These are phyloP conservation scores for Phyllosticta paracitricarpa DNA, from an alignment of 2,329 filamentous ascomycete genomes.

Conservation along the genomic window DNA sequence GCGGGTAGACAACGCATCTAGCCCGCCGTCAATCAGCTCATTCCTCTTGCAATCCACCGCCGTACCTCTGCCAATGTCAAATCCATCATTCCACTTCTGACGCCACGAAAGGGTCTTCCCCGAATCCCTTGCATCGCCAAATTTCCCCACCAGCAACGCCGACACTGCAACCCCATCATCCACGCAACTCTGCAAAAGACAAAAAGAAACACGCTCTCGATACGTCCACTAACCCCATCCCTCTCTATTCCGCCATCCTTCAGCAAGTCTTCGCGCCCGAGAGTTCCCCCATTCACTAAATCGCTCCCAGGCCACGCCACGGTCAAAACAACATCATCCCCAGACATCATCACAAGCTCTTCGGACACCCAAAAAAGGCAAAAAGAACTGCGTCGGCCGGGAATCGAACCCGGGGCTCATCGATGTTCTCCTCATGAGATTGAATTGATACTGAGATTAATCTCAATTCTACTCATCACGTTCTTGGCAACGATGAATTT, in stretches of 20 bases:
- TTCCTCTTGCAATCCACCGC: too few relatives aligned
- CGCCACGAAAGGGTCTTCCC: too few relatives aligned
- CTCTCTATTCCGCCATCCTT: background rate
- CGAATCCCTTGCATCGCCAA: too few relatives aligned
- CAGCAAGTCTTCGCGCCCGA: background rate
- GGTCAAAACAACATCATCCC: background rate
- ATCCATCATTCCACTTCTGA: too few relatives aligned
- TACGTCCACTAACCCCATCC: background rate
- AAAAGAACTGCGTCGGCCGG: background rate
- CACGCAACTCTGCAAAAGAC: background rate
- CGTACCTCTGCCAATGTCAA: too few relatives aligned
- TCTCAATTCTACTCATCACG: background rate
- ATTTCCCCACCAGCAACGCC: too few relatives aligned
- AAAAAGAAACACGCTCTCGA: background rate
- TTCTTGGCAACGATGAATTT: background rate
- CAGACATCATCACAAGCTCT: background rate
- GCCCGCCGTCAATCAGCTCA: too few relatives aligned
- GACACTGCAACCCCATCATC: too few relatives aligned
- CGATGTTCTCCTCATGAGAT: too few relatives aligned
- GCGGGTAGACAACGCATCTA: too few relatives aligned
- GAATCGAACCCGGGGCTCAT: background rate
- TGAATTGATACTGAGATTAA: too few relatives aligned
- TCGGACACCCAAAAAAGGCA: background rate
- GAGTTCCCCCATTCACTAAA: background rate
- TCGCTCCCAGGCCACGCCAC: background rate